Base-by-base conservation (phyloP, 495 filamentous ascomycete genomes). In the Cryomyces minteri region DNA sequence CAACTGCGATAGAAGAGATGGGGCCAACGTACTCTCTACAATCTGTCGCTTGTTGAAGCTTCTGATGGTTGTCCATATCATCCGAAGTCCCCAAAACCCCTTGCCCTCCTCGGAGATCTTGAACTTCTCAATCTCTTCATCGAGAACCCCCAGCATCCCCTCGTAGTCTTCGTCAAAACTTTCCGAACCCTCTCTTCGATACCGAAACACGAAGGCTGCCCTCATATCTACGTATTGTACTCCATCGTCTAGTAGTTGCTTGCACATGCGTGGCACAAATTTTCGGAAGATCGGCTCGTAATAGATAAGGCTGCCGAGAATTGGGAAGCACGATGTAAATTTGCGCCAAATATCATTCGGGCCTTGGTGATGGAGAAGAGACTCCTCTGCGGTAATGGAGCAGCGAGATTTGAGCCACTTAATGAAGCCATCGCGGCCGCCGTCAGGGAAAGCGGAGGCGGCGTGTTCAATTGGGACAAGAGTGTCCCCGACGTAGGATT, bases 271-370 rank as follows among this genome's bases (percentile, higher is more conserved):
- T 10, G 67, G 70, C 49, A 94, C 60, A 52, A 82, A 88, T 29
- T 66, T 65, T 28, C 85, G 77, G 63, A 85, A 88, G 44, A 98
- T 85, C 0, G 90, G 88, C 59, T 96, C 90, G 60, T 95, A 94
- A 62, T 74, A 81, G 12, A 93, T 61, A 29, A 95, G 71, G 5
- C 75, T 78, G 29, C 72, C 69, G 31, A 94, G 65, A 2, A 86
- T 67, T 0, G 64, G 62, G 59, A 94, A 90, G 40, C 74, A 76
- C 31, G 68, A 69, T 8, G 59, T 65, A 58, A 93, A 93, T 58
- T 85, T 84, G 11, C 65, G 56, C 84, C 85, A 94, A 44, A 92
- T 77, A 12, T 74, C 77, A 53, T 83, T 76, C 31, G 80, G 68
- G n/a, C 84, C 84, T 49, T 83, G 76, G 48, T 88, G 74, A 52